Evolutionary conservation across 2,329 filamentous ascomycete species (phyloP).

Genomic region (Knufia petricola): DNA sequence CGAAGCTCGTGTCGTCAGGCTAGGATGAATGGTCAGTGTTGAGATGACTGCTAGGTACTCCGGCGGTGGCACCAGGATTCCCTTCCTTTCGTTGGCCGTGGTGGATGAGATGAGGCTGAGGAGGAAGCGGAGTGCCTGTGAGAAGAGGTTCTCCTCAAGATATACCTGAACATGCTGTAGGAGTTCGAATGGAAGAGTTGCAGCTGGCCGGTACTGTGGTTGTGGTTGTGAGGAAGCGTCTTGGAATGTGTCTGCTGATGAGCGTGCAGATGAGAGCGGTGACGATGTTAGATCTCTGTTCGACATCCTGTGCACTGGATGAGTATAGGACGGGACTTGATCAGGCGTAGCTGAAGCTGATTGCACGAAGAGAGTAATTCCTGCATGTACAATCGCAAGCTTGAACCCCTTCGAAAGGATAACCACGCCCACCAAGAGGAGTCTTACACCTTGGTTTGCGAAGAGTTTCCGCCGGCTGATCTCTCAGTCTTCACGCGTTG

Average conservation of each 20-base stretch:
- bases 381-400: no score
- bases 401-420: no score
- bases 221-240: constrained; percentile 3
- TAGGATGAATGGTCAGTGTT: constrained; percentile 73
- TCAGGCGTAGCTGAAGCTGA: background rate
- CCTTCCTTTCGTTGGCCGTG: constrained; percentile 28
- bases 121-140: constrained; percentile 54
- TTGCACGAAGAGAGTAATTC: background rate
- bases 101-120: constrained; percentile 49
- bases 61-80: constrained; percentile 57
- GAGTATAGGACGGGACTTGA: no score
- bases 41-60: constrained; percentile 67
- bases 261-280: constrained; percentile 8
- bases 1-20: constrained; percentile 62
- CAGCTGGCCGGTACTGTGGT: background rate
- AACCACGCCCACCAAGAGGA: no score
- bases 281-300: constrained; percentile 4
- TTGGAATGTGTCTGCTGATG: constrained; percentile 1
- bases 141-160: constrained; percentile 65
- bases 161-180: constrained; percentile 60
- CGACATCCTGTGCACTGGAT: background rate
- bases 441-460: no score
- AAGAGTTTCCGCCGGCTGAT: background rate
- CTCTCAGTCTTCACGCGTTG: no score
- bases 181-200: constrained; percentile 46